phyloP scores from a whole-genome alignment of 2,329 filamentous ascomycete species.

The Phyllosticta paracitricarpa region DNA sequence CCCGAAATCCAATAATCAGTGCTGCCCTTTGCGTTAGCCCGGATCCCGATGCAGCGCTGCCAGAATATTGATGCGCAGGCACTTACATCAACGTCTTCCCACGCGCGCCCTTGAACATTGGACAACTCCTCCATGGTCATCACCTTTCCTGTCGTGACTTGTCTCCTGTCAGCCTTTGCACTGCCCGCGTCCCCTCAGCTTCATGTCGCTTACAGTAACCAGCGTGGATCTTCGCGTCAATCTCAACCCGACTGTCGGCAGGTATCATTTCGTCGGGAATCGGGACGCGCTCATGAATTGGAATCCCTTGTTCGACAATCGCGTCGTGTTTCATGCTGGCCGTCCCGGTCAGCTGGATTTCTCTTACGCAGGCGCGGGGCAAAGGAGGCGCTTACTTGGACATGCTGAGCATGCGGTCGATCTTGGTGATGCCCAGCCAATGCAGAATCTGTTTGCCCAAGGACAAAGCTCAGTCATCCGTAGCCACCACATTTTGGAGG shows the following conservation, averaged over 20 bases:
- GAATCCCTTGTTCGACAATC: constrained; percentile 75
- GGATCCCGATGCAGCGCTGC: neutral
- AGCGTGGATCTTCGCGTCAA: constrained; percentile 95
- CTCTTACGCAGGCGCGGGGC: neutral
- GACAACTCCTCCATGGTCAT: constrained; percentile 80
- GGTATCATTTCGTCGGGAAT: constrained; percentile 92
- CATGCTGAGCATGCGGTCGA: constrained; percentile 98
- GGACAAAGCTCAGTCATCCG: neutral
- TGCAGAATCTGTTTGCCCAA: constrained; percentile 57
- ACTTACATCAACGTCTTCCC: constrained; percentile 60
- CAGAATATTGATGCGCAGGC: neutral
- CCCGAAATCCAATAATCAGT: constrained; percentile 6
- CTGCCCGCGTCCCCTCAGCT: neutral
- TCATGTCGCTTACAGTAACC: constrained; percentile 53
- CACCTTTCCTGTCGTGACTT: constrained; percentile 75
- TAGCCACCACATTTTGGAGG: constrained; percentile 46
- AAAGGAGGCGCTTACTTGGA: constrained; percentile 58
- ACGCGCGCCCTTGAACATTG: constrained; percentile 78
- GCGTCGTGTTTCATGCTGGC: constrained; percentile 81
- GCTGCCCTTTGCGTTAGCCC: constrained; percentile 5
- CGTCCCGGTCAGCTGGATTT: constrained; percentile 4
- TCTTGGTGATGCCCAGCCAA: constrained; percentile 97
- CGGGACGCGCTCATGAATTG: constrained; percentile 81
- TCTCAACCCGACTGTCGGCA: constrained; percentile 91
- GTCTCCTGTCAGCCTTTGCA: constrained; percentile 13